A percentile compares a stretch with the other conserved stretches of the same genome.
Evolutionary conservation across 768 basidiomycete species (phyloP).

Genomic region (Piloderma croceum): DNA sequence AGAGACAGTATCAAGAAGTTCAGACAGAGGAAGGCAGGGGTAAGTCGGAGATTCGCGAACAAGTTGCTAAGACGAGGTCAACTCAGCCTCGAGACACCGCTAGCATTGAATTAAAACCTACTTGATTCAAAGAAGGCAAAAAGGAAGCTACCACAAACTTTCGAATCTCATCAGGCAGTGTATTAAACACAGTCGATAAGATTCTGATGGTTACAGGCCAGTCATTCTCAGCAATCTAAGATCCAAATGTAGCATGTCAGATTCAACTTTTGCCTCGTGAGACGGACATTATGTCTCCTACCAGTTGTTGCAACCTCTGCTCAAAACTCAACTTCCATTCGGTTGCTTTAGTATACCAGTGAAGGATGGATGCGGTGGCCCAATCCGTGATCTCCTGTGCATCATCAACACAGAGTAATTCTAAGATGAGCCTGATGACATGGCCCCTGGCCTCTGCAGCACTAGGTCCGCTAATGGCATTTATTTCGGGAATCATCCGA

Average conservation of each 20-base stretch:
- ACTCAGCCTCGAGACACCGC: background rate
- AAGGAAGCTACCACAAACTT: slow-evolving; percentile 33
- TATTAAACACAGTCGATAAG: slow-evolving; percentile 37
- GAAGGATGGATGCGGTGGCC: slow-evolving; percentile 24
- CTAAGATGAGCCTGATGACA: slow-evolving; percentile 40
- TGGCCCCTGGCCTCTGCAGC: slow-evolving; percentile 30
- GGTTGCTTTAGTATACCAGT: slow-evolving; percentile 37
- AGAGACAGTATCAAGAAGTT: slow-evolving; percentile 48
- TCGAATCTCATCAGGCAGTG: slow-evolving; percentile 44
- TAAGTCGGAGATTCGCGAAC: slow-evolving; percentile 46
- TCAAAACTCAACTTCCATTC: slow-evolving; percentile 42
- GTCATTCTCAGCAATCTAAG: slow-evolving; percentile 32
- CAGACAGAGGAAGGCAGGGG: slow-evolving; percentile 41
- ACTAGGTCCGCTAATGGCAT: slow-evolving; percentile 29
- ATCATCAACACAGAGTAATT: slow-evolving; percentile 26
- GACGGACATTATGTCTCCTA: slow-evolving; percentile 15
- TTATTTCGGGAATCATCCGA: slow-evolving; percentile 45
- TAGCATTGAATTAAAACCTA: background rate
- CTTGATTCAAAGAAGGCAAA: background rate
- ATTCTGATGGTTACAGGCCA: slow-evolving; percentile 41
- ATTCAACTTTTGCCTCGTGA: too few species aligned
- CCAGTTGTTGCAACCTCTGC: slow-evolving; percentile 34
- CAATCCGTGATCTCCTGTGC: slow-evolving; percentile 24
- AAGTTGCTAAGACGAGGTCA: slow-evolving; percentile 38
- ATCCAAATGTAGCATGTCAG: too few species aligned